phyloP scores from a whole-genome alignment of 495 filamentous ascomycete genomes.

The Penicillium atrosanguineum region DNA sequence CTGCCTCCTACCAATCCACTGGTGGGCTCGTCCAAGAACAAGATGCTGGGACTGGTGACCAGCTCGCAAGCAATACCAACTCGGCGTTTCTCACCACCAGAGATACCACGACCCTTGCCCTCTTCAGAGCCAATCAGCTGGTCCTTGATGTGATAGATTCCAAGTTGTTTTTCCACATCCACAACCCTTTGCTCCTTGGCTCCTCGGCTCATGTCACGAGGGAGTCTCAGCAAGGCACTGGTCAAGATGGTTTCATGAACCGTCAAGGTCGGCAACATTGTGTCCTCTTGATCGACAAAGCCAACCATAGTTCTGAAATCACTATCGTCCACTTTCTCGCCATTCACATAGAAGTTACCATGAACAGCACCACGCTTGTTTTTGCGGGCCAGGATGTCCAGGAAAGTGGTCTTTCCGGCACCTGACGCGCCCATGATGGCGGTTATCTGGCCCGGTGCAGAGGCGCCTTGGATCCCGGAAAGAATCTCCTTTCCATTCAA shows the following conservation, averaged over 20 bases:
- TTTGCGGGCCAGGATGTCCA: slow-evolving; percentile 95
- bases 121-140: slow-evolving; percentile 98
- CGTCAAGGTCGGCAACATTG: slow-evolving; percentile 93
- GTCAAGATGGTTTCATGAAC: slow-evolving; percentile 98
- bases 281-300: slow-evolving; percentile 98
- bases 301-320: slow-evolving; percentile 91
- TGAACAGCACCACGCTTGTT: slow-evolving; percentile 83
- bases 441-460: slow-evolving; percentile 85
- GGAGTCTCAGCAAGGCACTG: slow-evolving; percentile 85
- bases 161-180: slow-evolving; percentile 93
- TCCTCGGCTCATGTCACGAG: slow-evolving; percentile 79
- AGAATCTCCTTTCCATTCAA: slow-evolving; percentile 88
- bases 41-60: slow-evolving; percentile 94
- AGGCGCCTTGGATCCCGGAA: slow-evolving; percentile 73
- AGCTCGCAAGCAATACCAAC: slow-evolving; percentile 97
- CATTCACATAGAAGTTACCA: slow-evolving; percentile 91
- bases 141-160: slow-evolving; percentile 87
- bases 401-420: slow-evolving; percentile 94
- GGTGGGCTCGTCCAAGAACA: slow-evolving; percentile 96
- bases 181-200: slow-evolving; percentile 86
- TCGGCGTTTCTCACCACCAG: slow-evolving; percentile 91
- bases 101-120: slow-evolving; percentile 89
- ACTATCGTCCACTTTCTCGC: slow-evolving; percentile 78
- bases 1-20: slow-evolving; percentile 63
- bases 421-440: slow-evolving; percentile 99